Conservation (phyloP, 73 alveolate species). For the Paramecium biaurelia region DNA sequence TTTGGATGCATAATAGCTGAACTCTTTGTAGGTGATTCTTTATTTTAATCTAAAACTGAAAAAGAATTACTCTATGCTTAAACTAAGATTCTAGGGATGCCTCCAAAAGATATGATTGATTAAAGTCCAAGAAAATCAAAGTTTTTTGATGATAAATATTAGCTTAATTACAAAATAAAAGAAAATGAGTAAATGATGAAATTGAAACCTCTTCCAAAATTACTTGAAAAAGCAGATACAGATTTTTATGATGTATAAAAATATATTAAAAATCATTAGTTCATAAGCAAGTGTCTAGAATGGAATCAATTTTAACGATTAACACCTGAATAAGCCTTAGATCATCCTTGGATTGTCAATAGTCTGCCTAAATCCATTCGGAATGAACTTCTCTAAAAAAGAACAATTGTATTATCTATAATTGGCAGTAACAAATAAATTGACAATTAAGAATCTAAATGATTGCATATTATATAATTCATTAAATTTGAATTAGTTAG, state of each 20-base stretch:
- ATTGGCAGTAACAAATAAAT: neutral
- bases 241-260: neutral
- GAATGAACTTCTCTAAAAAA: neutral
- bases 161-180: neutral
- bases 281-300: conserved; percentile 73
- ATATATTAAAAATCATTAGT: neutral
- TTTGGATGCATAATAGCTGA: conserved; percentile 85
- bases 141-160: neutral
- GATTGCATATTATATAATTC: neutral
- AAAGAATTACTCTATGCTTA: neutral
- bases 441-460: neutral
- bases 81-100: neutral
- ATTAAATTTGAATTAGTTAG: too few relatives aligned
- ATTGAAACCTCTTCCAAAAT: neutral
- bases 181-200: neutral
- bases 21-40: conserved; percentile 75
- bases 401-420: neutral
- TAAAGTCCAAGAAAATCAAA: neutral
- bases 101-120: neutral
- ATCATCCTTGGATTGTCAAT: conserved; percentile 87
- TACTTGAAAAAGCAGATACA: neutral
- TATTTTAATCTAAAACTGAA: conserved; percentile 52
- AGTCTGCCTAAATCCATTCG: conserved; percentile 43
- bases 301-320: conserved; percentile 84
- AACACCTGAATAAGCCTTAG: conserved; percentile 79